phyloP scores from a whole-genome alignment of 164 flowering plant genomes.

The Berberis vulgaris region DNA sequence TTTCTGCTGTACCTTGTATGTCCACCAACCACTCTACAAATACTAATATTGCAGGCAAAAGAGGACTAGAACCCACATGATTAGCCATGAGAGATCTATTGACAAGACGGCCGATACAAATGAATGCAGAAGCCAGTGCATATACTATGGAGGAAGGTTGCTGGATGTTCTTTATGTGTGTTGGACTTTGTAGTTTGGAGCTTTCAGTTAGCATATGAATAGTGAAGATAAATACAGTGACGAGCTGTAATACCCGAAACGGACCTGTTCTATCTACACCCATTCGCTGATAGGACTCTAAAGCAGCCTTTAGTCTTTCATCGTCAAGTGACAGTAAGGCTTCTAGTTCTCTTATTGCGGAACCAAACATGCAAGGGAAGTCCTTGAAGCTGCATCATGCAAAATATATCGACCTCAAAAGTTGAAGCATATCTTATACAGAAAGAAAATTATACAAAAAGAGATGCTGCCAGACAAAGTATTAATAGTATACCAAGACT shows the following conservation, averaged over 20 bases:
- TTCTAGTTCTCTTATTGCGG: constrained; percentile 43
- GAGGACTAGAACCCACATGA: constrained; percentile 28
- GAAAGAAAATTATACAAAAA: too few species aligned
- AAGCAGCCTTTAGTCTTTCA: constrained; percentile 23
- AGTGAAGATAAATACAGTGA: constrained; percentile 47
- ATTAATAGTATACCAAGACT: too few species aligned
- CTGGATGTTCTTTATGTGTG: constrained; percentile 13
- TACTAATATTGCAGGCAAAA: constrained; percentile 59
- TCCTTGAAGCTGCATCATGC: constrained; percentile 51
- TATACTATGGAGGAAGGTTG: constrained; percentile 21
- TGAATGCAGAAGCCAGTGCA: constrained; percentile 38
- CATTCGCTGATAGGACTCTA: constrained; percentile 49
- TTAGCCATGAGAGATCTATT: constrained; percentile 37
- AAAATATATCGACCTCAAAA: background rate
- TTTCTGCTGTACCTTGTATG: constrained; percentile 22
- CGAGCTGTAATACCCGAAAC: constrained; percentile 57
- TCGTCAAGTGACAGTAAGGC: constrained; percentile 47
- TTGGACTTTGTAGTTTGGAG: constrained; percentile 12
- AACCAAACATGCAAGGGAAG: constrained; percentile 39
- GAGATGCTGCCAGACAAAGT: too few species aligned
- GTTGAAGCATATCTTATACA: too few species aligned
- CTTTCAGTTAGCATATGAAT: constrained; percentile 23
- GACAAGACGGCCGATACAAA: constrained; percentile 52
- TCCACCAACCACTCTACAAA: constrained; percentile 60
- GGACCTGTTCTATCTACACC: constrained; percentile 50